Percentiles rank a stretch among this genome's conserved stretches.
These are phyloP conservation scores for Herpetospermum pedunculosum DNA, from an alignment of 306 rosid species.

Conservation along the genomic window DNA sequence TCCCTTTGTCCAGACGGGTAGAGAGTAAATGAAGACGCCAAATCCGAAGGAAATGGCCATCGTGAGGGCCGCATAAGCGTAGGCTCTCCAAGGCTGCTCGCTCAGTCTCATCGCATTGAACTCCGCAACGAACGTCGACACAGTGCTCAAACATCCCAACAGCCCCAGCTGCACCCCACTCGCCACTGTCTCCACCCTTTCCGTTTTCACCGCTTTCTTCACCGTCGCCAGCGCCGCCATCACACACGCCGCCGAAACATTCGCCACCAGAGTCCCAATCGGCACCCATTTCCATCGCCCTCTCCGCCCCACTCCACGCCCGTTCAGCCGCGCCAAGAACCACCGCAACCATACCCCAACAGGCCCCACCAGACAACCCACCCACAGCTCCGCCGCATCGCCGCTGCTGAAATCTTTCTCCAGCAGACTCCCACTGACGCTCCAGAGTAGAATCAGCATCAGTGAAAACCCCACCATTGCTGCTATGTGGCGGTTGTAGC, in stretches of 20 bases:
- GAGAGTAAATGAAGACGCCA: slow-evolving; percentile 52
- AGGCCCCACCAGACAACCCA: slow-evolving; percentile 75
- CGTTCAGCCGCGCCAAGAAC: slow-evolving; percentile 58
- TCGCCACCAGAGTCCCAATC: slow-evolving; percentile 63
- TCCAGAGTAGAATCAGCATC: slow-evolving; percentile 36
- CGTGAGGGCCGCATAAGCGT: slow-evolving; percentile 47
- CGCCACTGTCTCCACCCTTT: slow-evolving; percentile 37
- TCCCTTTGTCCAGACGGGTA: slow-evolving; percentile 59
- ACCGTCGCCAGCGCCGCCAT: slow-evolving; percentile 62
- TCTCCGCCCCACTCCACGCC: slow-evolving; percentile 48
- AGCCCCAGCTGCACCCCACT: slow-evolving; percentile 59
- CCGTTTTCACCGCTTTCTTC: slow-evolving; percentile 43
- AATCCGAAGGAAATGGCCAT: slow-evolving; percentile 37
- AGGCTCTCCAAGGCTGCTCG: slow-evolving; percentile 56
- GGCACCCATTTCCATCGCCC: slow-evolving; percentile 52
- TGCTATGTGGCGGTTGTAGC: slow-evolving; percentile 25
- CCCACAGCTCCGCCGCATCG: slow-evolving; percentile 38
- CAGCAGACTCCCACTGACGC: slow-evolving; percentile 24
- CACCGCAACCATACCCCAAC: slow-evolving; percentile 75
- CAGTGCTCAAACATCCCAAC: slow-evolving; percentile 78
- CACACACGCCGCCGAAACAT: slow-evolving; percentile 69
- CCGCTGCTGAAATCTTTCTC: slow-evolving; percentile 27
- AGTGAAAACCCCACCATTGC: slow-evolving; percentile 24
- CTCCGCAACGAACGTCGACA: slow-evolving; percentile 76
- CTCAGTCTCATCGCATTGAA: slow-evolving; percentile 75